Percentiles rank a stretch among this genome's conserved stretches.
Evolutionary conservation across 495 filamentous ascomycete genomes (phyloP).

Genomic region (Aspergillus campestris): DNA sequence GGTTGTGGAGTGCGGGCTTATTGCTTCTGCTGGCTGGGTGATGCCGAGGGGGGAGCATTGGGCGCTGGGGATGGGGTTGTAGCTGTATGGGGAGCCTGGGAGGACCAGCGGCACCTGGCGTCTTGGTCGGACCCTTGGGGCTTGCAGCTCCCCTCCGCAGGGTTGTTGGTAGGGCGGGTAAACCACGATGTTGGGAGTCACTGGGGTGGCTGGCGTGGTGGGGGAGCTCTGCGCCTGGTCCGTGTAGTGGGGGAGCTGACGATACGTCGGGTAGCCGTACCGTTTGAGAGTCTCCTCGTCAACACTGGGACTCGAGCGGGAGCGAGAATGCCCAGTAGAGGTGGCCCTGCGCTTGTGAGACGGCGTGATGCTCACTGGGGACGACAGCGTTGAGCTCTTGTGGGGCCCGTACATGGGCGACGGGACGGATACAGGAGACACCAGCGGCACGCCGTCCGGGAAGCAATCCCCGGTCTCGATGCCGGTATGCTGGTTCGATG

Average conservation of each 20-base stretch:
- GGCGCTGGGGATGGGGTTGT: slow-evolving; percentile 29
- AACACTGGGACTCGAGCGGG: slow-evolving; percentile 60
- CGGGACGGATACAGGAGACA: slow-evolving; percentile 40
- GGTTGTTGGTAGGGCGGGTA: slow-evolving; percentile 28
- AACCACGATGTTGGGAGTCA: slow-evolving; percentile 32
- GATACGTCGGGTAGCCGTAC: slow-evolving; percentile 74
- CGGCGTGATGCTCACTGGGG: slow-evolving; percentile 55
- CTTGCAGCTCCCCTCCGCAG: slow-evolving; percentile 8
- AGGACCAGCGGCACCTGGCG: slow-evolving; percentile 31
- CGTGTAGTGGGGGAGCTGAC: slow-evolving; percentile 63
- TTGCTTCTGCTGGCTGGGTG: slow-evolving; percentile 24
- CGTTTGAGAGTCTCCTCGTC: slow-evolving; percentile 58
- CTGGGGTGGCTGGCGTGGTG: slow-evolving; percentile 38
- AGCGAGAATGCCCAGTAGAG: slow-evolving; percentile 41
- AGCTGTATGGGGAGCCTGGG: slow-evolving; percentile 35
- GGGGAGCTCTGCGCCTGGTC: slow-evolving; percentile 38
- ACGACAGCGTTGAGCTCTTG: slow-evolving; percentile 39
- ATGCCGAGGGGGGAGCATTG: slow-evolving; percentile 43
- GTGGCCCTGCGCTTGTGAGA: slow-evolving; percentile 36
- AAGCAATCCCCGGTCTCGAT: slow-evolving; percentile 57
- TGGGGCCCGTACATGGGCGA: slow-evolving; percentile 31
- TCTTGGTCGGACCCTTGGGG: slow-evolving; percentile 18
- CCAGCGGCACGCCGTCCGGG: slow-evolving; percentile 45
- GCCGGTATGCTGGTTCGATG: slow-evolving; percentile 45
- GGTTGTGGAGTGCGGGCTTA: slow-evolving; percentile 50